phyloP scores from a whole-genome alignment of 2,329 filamentous ascomycete genomes.

The Dactylellina parvicollis region DNA sequence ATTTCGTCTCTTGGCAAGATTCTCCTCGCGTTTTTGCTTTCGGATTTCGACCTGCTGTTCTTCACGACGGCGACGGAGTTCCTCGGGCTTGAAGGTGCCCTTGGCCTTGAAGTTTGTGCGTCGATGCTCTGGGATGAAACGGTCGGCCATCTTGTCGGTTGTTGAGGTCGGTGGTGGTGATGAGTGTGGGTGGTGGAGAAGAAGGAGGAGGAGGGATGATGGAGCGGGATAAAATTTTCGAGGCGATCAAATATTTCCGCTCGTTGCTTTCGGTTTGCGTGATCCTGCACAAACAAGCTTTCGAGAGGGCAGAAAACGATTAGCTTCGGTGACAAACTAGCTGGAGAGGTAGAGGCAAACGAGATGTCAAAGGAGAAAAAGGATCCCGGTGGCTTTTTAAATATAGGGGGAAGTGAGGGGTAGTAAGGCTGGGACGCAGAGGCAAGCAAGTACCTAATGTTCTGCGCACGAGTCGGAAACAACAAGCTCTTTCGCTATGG shows the following conservation, averaged over 20 bases:
- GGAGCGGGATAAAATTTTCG: conserved; percentile 46
- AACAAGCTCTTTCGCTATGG: conserved; percentile 54
- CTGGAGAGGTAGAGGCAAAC: conserved; percentile 18
- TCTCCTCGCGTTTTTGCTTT: conserved; percentile 98
- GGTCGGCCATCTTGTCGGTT: conserved; percentile 82
- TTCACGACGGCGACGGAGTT: conserved; percentile 96
- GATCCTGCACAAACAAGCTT: conserved; percentile 57
- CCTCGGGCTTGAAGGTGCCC: conserved; percentile 98
- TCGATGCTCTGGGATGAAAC: conserved; percentile 99
- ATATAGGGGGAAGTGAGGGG: conserved; percentile 9
- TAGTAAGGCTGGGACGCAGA: conserved; percentile 38
- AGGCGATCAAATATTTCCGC: conserved; percentile 54
- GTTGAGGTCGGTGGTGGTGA: conserved; percentile 54
- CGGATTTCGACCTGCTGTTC: conserved; percentile 99
- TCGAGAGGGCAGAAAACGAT: conserved; percentile 50
- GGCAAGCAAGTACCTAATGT: conserved; percentile 53
- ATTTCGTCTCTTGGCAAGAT: conserved; percentile 90
- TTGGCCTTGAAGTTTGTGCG: conserved; percentile 99
- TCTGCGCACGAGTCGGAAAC: conserved; percentile 49
- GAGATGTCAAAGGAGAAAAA: conserved; percentile 26
- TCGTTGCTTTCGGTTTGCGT: conserved; percentile 59
- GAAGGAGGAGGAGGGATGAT: conserved; percentile 33
- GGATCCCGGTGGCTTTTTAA: conserved; percentile 21
- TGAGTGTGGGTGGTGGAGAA: conserved; percentile 39
- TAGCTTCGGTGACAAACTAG: conserved; percentile 57